Evolutionary conservation across 1,139 yeast species (phyloP).

Genomic region (Suhomyces chickasaworum): DNA sequence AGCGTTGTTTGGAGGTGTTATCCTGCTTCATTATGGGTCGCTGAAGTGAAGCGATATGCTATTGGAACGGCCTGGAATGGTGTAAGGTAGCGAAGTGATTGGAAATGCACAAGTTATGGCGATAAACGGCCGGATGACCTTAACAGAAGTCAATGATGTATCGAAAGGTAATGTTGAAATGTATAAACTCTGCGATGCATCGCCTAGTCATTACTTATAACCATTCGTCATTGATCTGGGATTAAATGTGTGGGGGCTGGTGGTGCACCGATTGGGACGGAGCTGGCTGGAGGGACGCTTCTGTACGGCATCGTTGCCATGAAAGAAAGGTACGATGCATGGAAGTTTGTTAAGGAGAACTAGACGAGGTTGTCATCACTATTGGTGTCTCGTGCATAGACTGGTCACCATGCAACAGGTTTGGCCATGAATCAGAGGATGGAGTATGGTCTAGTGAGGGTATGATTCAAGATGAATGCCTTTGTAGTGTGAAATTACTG

Average conservation of each 20-base stretch:
- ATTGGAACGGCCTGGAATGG: neutral
- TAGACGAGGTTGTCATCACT: neutral
- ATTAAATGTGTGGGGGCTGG: neutral
- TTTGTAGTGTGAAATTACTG: neutral
- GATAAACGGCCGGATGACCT: neutral
- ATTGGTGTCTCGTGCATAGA: neutral
- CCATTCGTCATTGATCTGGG: neutral
- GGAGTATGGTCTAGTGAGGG: neutral
- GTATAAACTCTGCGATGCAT: neutral
- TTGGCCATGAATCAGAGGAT: neutral
- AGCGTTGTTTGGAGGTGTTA: conserved; percentile 25
- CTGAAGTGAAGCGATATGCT: neutral
- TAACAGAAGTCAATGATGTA: neutral
- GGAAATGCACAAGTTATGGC: neutral
- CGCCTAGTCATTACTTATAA: conserved; percentile 2
- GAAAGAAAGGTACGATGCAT: conserved; percentile 4
- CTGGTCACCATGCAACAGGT: neutral
- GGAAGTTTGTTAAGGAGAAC: conserved; percentile 3
- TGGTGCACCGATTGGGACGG: conserved; percentile 1
- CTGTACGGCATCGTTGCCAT: conserved; percentile 2
- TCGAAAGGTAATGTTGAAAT: neutral
- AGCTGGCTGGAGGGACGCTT: neutral
- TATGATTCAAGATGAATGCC: no score
- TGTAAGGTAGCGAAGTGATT: no score
- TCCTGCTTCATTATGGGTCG: conserved; percentile 14